Evolutionary conservation across 176 grass and related monocot species (phyloP), one percentile per base, ranked within the genome.

Genomic region (Oryza rufipogon): DNA sequence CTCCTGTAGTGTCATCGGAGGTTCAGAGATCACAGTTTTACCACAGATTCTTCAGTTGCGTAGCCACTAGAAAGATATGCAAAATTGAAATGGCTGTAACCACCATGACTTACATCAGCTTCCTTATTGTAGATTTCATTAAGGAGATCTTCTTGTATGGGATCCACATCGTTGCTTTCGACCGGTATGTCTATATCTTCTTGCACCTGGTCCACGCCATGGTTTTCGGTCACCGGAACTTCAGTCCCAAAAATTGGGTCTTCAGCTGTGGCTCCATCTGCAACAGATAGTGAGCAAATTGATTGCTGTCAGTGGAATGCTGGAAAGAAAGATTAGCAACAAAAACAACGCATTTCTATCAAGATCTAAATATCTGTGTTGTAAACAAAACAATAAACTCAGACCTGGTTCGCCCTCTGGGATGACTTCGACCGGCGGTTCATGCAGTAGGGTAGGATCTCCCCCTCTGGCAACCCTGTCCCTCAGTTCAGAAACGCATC

Each of bases 381-480:
- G 38, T 70, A 73, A 32, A 51, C 42, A 51, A 80, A 76, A 75
- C 51, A 44, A 83, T 20, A 41, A 87, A 61, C 41, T 66, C 46
- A 26, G 48, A 87, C 92, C 85, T 61, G 63, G 82, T 82, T 90
- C 95, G 7, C 39, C 74, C 56, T 88, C 87, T 74, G 79, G 72
- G 9, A 58, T 81, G 65, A 70, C 83, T 88, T 93, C 84, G 58
- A 69, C 65, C 52, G 49, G 70, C 12, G 83, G 84, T 79, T 92
- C 91, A n/a, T 95, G 83, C 36, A 98, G 84, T 66, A 84, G 71
- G 75, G 96, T 90, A 78, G 87, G 92, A 83, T 98, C 96, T 41
- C 91, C 96, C 5, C 96, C 96, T 72, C 68, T 90, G 45, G 89
- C 91, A 63, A 98, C 89, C 75, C 87, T 95, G 12, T 91, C 85